Conservation (phyloP, 805 yeast genomes). For the Pichia occidentalis region DNA sequence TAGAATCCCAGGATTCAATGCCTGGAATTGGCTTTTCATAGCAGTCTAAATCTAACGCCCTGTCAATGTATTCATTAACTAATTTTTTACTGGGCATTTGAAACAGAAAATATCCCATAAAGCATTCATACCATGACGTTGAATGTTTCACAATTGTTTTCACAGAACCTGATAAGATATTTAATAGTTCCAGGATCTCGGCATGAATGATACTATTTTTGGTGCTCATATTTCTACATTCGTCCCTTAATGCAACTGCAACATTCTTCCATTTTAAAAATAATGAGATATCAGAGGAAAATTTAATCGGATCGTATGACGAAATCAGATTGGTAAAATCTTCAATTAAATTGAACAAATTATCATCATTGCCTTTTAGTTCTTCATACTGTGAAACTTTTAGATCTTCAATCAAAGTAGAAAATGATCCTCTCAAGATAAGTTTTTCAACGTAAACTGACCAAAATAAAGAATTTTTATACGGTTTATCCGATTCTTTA, state of each 20-base stretch:
- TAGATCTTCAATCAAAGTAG: constrained; percentile 46
- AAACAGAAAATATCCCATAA: constrained; percentile 36
- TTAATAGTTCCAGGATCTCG: constrained; percentile 36
- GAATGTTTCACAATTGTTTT: constrained; percentile 45
- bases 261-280: constrained; percentile 46
- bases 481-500: constrained; percentile 36
- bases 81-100: constrained; percentile 49
- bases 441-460: constrained; percentile 48
- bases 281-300: constrained; percentile 33
- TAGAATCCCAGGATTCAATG: constrained; percentile 44
- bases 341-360: constrained; percentile 32
- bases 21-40: constrained; percentile 30
- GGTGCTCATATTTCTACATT: constrained; percentile 23
- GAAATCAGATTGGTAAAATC: constrained; percentile 37
- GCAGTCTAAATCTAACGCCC: constrained; percentile 23
- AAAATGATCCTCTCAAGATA: constrained; percentile 54
- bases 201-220: constrained; percentile 27
- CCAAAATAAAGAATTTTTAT: constrained; percentile 54
- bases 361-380: constrained; percentile 26
- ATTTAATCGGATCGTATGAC: constrained; percentile 31
- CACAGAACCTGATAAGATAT: constrained; percentile 42
- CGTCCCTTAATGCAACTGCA: constrained; percentile 45
- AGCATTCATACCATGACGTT: constrained; percentile 63
- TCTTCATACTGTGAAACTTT: constrained; percentile 37
- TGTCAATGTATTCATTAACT: constrained; percentile 35